phyloP scores from a whole-genome alignment of 495 filamentous ascomycete genomes.

The Penicillium diatomitis region DNA sequence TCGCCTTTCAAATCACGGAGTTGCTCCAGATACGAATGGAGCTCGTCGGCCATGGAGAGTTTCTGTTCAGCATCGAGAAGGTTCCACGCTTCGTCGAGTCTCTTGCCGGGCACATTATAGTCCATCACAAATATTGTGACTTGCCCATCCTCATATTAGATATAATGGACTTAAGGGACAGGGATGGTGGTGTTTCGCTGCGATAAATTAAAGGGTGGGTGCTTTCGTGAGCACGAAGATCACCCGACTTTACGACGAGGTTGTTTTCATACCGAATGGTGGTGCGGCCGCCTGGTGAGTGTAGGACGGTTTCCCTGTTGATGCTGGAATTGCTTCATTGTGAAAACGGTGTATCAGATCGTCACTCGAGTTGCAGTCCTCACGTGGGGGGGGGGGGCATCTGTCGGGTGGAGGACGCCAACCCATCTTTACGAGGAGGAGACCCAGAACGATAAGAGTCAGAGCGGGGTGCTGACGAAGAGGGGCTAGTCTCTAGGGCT shows the following conservation, averaged over 20 bases:
- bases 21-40: no score
- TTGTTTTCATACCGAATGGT: slow-evolving; percentile 2
- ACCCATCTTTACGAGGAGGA: no score
- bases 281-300: slow-evolving; percentile 3
- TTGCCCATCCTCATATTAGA: slow-evolving; percentile 9
- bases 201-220: slow-evolving; percentile 14
- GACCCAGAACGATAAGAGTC: no score
- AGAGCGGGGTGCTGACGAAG: no score
- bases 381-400: no score
- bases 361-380: no score
- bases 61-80: slow-evolving; percentile 9
- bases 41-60: slow-evolving; percentile 7
- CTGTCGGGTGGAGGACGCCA: no score
- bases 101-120: slow-evolving; percentile 20
- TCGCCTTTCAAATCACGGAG: no score
- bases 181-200: slow-evolving; percentile 20
- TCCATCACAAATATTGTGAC: slow-evolving; percentile 19
- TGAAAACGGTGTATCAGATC: no score
- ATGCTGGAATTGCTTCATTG: not conserved
- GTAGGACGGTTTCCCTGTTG: slow-evolving; percentile 3
- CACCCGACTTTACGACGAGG: slow-evolving; percentile 6
- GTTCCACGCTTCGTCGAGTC: slow-evolving; percentile 16
- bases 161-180: slow-evolving; percentile 16
- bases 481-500: no score
- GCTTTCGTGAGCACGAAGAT: slow-evolving; percentile 5